Percentiles rank a stretch among this genome's conserved stretches.
Evolutionary conservation across 768 basidiomycete species (phyloP).

Genomic region (Rhodosporidiobolus sp.): DNA sequence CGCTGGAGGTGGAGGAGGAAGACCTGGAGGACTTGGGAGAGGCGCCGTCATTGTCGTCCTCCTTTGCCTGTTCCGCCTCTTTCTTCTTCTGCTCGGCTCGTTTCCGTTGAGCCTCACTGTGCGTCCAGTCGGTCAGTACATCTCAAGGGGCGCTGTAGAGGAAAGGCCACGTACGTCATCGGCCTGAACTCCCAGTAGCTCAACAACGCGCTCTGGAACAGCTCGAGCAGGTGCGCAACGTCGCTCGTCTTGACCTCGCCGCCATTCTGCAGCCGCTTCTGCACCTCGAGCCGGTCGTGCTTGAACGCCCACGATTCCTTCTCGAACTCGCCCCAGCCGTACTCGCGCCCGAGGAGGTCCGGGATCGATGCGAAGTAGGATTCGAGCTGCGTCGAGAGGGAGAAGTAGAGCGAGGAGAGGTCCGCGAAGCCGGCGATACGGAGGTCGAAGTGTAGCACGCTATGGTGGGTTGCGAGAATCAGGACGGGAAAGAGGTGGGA

Average conservation of each 20-base stretch:
- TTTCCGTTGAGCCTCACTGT: slow-evolving; percentile 44
- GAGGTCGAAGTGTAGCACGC: slow-evolving; percentile 19
- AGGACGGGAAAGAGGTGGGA: slow-evolving; percentile 55
- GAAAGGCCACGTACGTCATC: background rate
- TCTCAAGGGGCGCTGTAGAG: too few species aligned
- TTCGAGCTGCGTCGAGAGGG: slow-evolving; percentile 76
- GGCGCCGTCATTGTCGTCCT: background rate
- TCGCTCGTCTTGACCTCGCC: slow-evolving; percentile 68
- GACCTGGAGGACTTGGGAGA: background rate
- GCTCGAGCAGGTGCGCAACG: slow-evolving; percentile 75
- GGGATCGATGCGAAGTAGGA: slow-evolving; percentile 70
- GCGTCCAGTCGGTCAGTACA: too few species aligned
- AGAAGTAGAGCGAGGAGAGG: slow-evolving; percentile 67
- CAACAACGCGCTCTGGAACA: slow-evolving; percentile 74
- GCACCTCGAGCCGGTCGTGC: slow-evolving; percentile 73
- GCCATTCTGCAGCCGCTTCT: slow-evolving; percentile 58
- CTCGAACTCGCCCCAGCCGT: slow-evolving; percentile 57
- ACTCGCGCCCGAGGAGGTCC: slow-evolving; percentile 61
- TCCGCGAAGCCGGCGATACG: slow-evolving; percentile 81
- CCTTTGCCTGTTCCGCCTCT: background rate
- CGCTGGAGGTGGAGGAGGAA: background rate
- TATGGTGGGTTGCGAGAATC: too few species aligned
- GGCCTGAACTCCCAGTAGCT: slow-evolving; percentile 70
- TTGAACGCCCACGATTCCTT: slow-evolving; percentile 62
- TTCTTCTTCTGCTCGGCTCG: background rate